phyloP scores from a whole-genome alignment of 2,329 filamentous ascomycete species.

The Aspergillus novofumigatus region DNA sequence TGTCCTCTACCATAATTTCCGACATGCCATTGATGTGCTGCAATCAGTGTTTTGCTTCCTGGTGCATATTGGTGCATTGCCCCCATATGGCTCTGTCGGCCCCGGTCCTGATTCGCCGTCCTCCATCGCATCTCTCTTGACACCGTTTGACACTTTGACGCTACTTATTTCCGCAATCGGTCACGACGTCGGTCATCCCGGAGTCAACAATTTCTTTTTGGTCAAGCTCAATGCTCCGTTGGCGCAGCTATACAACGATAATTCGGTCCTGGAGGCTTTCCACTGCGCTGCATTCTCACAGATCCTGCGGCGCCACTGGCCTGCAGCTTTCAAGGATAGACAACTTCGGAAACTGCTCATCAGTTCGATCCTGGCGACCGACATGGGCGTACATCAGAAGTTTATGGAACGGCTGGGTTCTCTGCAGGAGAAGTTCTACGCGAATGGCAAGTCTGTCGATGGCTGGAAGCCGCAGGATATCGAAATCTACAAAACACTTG shows the following conservation, averaged over 20 bases:
- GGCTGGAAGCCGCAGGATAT: slow-evolving; percentile 72
- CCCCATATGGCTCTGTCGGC: slow-evolving; percentile 55
- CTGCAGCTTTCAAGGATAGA: slow-evolving; percentile 69
- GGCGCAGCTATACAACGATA: slow-evolving; percentile 94
- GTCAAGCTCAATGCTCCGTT: slow-evolving; percentile 87
- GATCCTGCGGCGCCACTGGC: slow-evolving; percentile 90
- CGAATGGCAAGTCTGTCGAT: slow-evolving; percentile 59
- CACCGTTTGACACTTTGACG: slow-evolving; percentile 81
- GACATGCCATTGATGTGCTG: slow-evolving; percentile 92
- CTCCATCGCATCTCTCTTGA: slow-evolving; percentile 69
- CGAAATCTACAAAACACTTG: slow-evolving; percentile 71
- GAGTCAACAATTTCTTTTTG: slow-evolving; percentile 96
- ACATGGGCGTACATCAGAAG: slow-evolving; percentile 95
- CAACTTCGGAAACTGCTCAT: slow-evolving; percentile 89
- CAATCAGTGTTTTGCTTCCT: slow-evolving; percentile 92
- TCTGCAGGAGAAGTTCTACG: slow-evolving; percentile 71
- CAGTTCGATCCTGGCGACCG: slow-evolving; percentile 92
- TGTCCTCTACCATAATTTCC: slow-evolving; percentile 96
- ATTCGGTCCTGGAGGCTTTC: slow-evolving; percentile 93
- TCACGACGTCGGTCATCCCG: slow-evolving; percentile 94
- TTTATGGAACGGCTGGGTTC: slow-evolving; percentile 89
- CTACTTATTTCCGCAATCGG: slow-evolving; percentile 94
- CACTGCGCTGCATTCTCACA: slow-evolving; percentile 97
- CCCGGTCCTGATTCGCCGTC: slow-evolving; percentile 44
- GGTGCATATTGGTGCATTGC: slow-evolving; percentile 70